phyloP scores from a whole-genome alignment of 306 rosid genomes.

The Quercus parvula region DNA sequence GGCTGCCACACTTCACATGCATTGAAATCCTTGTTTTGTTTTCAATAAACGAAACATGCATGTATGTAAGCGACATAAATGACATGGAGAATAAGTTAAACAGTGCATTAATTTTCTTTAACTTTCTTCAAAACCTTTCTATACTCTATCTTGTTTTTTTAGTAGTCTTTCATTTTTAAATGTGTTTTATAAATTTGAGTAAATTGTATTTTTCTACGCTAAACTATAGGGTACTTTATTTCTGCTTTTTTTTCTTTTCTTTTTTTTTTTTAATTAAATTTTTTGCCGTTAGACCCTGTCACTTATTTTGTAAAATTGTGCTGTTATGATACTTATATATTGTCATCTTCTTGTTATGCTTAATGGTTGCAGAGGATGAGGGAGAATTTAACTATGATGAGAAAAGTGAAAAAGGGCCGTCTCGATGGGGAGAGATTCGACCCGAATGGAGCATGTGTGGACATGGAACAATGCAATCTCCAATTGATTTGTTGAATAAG shows the following conservation, averaged over 20 bases:
- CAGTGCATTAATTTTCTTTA: background rate
- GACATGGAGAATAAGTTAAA: background rate
- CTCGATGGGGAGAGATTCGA: slow-evolving; percentile 56
- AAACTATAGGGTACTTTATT: too few species aligned
- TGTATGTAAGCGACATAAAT: background rate
- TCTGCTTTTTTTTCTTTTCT: too few species aligned
- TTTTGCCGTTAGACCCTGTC: too few species aligned
- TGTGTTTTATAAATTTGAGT: too few species aligned
- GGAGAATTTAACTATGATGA: slow-evolving; percentile 47
- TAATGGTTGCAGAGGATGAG: slow-evolving; percentile 47
- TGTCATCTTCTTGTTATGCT: background rate
- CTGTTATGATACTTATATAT: too few species aligned
- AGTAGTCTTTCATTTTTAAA: background rate
- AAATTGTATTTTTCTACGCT: too few species aligned
- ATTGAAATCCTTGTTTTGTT: background rate
- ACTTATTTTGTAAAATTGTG: too few species aligned
- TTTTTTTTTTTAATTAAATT: background rate
- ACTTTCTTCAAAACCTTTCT: background rate
- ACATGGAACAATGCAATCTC: slow-evolving; percentile 71
- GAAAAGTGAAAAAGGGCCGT: slow-evolving; percentile 47
- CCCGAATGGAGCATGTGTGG: slow-evolving; percentile 56
- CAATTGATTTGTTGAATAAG: slow-evolving; percentile 46
- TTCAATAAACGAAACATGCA: background rate
- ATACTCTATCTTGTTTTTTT: background rate
- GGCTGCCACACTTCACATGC: background rate